phyloP scores from a whole-genome alignment of 768 basidiomycete species.

The Tricholoma sp. region DNA sequence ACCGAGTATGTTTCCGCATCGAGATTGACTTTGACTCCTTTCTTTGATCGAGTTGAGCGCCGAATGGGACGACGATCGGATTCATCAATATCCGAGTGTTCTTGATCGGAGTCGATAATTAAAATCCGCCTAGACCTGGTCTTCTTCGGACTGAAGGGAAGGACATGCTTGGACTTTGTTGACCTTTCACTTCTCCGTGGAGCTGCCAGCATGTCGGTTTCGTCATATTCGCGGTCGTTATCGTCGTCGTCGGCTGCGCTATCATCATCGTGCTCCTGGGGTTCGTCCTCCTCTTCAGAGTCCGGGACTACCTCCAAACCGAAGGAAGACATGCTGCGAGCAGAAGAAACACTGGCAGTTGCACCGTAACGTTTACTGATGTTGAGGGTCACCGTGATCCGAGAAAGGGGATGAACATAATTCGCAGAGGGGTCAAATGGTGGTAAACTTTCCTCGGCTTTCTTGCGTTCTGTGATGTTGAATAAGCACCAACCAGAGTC shows the following conservation, averaged over 20 bases:
- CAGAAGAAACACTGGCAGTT: constrained; percentile 19
- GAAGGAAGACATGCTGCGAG: constrained; percentile 20
- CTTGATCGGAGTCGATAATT: constrained; percentile 33
- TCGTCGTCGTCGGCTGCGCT: constrained; percentile 19
- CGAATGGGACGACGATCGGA: constrained; percentile 29
- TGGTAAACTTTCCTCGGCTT: constrained; percentile 35
- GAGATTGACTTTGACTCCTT: constrained; percentile 31
- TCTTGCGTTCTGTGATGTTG: constrained; percentile 38
- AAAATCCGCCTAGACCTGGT: constrained; percentile 36
- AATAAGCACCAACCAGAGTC: neutral
- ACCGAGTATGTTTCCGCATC: constrained; percentile 23
- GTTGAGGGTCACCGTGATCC: constrained; percentile 35
- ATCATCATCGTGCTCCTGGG: constrained; percentile 12
- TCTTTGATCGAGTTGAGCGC: constrained; percentile 46
- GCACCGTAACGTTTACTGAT: constrained; percentile 23
- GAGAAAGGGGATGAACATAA: constrained; percentile 56
- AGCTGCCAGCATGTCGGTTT: constrained; percentile 11
- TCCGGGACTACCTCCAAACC: constrained; percentile 24
- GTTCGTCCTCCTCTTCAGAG: constrained; percentile 30
- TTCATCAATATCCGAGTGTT: constrained; percentile 19
- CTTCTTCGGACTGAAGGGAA: constrained; percentile 70
- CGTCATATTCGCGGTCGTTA: constrained; percentile 23
- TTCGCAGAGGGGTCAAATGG: constrained; percentile 57
- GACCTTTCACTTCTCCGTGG: constrained; percentile 18
- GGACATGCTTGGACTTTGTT: constrained; percentile 22